Evolutionary conservation across 2,329 filamentous ascomycete species (phyloP).

Genomic region (Xylariaceae sp.): DNA sequence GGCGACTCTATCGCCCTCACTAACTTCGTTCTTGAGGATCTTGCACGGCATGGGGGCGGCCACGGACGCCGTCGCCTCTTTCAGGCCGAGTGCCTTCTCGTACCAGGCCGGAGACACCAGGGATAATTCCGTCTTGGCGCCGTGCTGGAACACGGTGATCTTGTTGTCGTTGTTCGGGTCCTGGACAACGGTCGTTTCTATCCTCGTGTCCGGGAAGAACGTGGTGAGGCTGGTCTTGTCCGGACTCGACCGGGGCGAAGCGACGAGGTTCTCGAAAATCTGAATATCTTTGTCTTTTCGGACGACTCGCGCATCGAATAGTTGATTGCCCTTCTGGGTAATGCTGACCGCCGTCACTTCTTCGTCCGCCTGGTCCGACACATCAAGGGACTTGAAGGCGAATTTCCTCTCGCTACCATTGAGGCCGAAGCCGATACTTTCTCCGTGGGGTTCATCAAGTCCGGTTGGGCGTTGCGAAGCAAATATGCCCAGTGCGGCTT

Average conservation of each 20-base stretch:
- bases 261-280: slow-evolving; percentile 50
- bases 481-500: slow-evolving; percentile 80
- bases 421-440: slow-evolving; percentile 58
- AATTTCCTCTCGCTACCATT: slow-evolving; percentile 50
- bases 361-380: slow-evolving; percentile 64
- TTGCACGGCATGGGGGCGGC: slow-evolving; percentile 97
- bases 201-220: slow-evolving; percentile 80
- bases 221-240: slow-evolving; percentile 57
- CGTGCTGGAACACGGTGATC: slow-evolving; percentile 77
- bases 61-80: slow-evolving; percentile 80
- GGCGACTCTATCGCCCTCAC: slow-evolving; percentile 77
- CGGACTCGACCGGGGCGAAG: slow-evolving; percentile 38
- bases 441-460: slow-evolving; percentile 46
- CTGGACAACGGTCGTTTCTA: slow-evolving; percentile 76
- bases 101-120: slow-evolving; percentile 75
- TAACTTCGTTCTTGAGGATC: slow-evolving; percentile 85
- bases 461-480: slow-evolving; percentile 41
- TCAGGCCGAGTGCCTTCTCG: slow-evolving; percentile 82
- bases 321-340: slow-evolving; percentile 49
- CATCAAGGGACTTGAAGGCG: slow-evolving; percentile 61
- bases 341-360: slow-evolving; percentile 60
- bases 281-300: slow-evolving; percentile 46
- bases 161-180: slow-evolving; percentile 54
- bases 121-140: slow-evolving; percentile 60
- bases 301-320: slow-evolving; percentile 51